Percentiles rank a stretch among this genome's conserved stretches.
Evolutionary conservation across 176 grass and related monocot genomes (phyloP).

Genomic region (bread wheat (Triticum aestivum)): DNA sequence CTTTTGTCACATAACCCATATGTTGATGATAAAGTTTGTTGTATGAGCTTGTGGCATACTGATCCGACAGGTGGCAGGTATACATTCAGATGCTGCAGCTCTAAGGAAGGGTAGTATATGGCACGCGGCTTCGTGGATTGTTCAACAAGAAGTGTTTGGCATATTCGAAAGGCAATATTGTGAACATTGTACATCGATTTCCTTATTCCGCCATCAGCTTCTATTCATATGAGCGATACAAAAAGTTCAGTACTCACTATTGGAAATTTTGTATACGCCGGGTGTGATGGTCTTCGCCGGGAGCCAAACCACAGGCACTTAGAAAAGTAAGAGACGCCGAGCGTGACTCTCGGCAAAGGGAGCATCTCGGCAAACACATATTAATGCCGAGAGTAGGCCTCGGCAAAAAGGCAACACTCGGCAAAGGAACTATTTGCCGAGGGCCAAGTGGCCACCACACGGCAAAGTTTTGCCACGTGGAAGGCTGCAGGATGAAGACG

Average conservation of each 20-base stretch:
- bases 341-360: too few species aligned
- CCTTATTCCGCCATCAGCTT: conserved; percentile 94
- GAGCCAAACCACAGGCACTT: too few species aligned
- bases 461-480: too few species aligned
- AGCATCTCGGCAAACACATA: too few species aligned
- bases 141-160: conserved; percentile 80
- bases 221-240: conserved; percentile 87
- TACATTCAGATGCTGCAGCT: conserved; percentile 74
- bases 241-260: conserved; percentile 27
- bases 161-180: conserved; percentile 93
- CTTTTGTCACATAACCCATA: background rate
- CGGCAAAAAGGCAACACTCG: too few species aligned
- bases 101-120: conserved; percentile 71
- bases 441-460: too few species aligned
- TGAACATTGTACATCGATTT: conserved; percentile 79
- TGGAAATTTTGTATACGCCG: too few species aligned
- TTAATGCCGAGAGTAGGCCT: too few species aligned
- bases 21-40: background rate
- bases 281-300: too few species aligned
- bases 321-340: too few species aligned
- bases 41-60: conserved; percentile 1
- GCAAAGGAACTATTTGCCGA: too few species aligned
- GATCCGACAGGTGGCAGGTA: conserved; percentile 76
- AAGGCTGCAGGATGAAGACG: too few species aligned
- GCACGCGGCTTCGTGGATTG: conserved; percentile 64